A percentile compares a stretch with the other conserved stretches of the same genome.
Evolutionary conservation across 1,284 basidiomycete genomes (phyloP).

Genomic region (Cutaneotrichosporon cutaneum): DNA sequence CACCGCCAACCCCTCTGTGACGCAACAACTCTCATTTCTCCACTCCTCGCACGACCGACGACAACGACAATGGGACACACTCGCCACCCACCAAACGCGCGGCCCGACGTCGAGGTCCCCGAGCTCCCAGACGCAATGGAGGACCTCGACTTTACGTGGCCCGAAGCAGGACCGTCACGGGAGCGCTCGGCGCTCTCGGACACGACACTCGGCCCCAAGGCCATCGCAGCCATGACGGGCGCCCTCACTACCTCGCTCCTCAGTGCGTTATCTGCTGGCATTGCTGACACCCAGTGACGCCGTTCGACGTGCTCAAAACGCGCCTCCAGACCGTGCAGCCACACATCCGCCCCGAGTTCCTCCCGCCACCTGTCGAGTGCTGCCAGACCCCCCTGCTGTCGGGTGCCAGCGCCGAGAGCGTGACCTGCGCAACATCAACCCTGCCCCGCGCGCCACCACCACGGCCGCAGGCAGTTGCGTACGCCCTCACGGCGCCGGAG

Average conservation of each 20-base stretch:
- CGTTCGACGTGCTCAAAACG: constrained; percentile 55
- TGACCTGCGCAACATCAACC: constrained; percentile 26
- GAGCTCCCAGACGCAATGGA: constrained; percentile 16
- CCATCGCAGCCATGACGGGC: constrained; percentile 52
- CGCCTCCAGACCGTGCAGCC: constrained; percentile 52
- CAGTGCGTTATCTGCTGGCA: constrained; percentile 38
- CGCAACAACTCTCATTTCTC: not conserved
- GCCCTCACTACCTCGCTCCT: constrained; percentile 50
- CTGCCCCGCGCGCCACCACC: constrained; percentile 19
- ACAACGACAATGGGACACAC: constrained; percentile 3
- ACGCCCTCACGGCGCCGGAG: constrained; percentile 30
- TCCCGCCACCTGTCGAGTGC: constrained; percentile 33
- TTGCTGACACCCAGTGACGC: constrained; percentile 47
- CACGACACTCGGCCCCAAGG: constrained; percentile 47
- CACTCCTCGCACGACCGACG: not conserved
- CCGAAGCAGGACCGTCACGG: constrained; percentile 37
- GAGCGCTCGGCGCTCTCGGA: constrained; percentile 18
- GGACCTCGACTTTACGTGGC: constrained; percentile 35
- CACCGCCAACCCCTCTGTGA: not conserved
- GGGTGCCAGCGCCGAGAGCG: not conserved
- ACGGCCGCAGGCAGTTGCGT: constrained; percentile 1
- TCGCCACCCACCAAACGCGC: not conserved
- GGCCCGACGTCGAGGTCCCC: constrained; percentile 16
- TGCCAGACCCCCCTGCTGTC: constrained; percentile 43
- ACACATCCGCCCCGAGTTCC: constrained; percentile 21